phyloP scores from a whole-genome alignment of 139 green algal genomes.

The Edaphochlamys debaryana region DNA sequence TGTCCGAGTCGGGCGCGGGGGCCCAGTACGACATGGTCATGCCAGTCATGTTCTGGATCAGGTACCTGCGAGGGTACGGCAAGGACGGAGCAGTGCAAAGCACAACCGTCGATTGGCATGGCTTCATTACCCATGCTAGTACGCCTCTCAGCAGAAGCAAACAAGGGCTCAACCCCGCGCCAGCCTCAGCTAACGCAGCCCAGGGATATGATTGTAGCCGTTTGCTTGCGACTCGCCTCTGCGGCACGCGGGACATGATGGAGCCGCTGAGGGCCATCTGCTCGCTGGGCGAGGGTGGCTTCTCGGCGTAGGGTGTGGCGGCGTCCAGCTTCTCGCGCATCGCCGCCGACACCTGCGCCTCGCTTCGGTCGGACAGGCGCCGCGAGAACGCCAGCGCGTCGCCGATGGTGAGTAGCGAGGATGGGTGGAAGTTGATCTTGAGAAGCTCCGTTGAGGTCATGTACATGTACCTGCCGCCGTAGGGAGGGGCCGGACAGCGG shows the following conservation, averaged over 20 bases:
- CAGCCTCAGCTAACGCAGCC: too few species aligned
- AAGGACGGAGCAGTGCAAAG: background rate
- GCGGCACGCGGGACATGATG: conserved; percentile 72
- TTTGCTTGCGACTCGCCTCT: conserved; percentile 65
- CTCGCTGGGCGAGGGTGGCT: conserved; percentile 60
- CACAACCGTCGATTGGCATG: too few species aligned
- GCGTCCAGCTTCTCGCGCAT: background rate
- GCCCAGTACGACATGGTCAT: conserved; percentile 82
- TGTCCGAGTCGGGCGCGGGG: conserved; percentile 3
- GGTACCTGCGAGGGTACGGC: conserved; percentile 61
- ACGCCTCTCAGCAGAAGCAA: too few species aligned
- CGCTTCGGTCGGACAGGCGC: conserved; percentile 6
- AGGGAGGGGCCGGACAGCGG: too few species aligned
- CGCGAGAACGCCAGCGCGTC: conserved; percentile 73
- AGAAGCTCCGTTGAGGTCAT: conserved; percentile 71
- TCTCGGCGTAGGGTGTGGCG: conserved; percentile 29
- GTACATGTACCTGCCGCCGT: conserved; percentile 69
- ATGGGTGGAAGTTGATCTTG: conserved; percentile 82
- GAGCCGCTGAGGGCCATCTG: conserved; percentile 67
- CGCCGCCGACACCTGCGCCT: background rate
- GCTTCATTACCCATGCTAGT: background rate
- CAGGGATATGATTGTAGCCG: too few species aligned
- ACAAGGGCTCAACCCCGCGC: too few species aligned
- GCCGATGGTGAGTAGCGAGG: conserved; percentile 78
- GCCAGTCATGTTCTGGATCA: conserved; percentile 87